Conservation (phyloP, 2,329 filamentous ascomycete genomes). For the Ophiostoma perfectum region DNA sequence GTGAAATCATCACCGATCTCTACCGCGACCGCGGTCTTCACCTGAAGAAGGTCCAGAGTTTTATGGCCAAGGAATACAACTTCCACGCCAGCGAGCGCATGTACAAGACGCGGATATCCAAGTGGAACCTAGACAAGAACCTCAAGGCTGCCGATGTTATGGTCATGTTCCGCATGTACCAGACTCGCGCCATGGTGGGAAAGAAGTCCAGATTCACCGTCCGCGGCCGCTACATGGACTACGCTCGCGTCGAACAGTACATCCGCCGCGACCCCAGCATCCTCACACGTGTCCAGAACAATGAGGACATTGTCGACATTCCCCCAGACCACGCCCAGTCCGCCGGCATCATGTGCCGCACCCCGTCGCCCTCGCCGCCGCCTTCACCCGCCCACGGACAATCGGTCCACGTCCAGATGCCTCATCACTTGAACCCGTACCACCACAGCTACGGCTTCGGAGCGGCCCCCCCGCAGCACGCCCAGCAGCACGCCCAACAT, state of each 20-base stretch:
- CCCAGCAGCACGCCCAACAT: neutral
- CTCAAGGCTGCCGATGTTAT: conserved; percentile 32
- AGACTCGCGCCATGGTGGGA: conserved; percentile 28
- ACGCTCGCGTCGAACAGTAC: conserved; percentile 31
- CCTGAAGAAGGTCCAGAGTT: conserved; percentile 30
- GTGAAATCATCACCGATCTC: conserved; percentile 29
- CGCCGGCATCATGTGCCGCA: conserved; percentile 10
- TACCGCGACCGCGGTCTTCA: conserved; percentile 30
- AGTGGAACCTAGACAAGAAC: conserved; percentile 34
- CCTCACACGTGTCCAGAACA: conserved; percentile 24
- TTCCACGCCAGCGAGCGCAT: conserved; percentile 33
- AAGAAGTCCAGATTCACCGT: conserved; percentile 30
- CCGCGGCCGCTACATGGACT: conserved; percentile 30
- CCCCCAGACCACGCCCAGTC: conserved; percentile 27
- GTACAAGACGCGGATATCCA: conserved; percentile 35
- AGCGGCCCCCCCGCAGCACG: neutral
- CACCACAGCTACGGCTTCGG: neutral
- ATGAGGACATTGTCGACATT: conserved; percentile 25
- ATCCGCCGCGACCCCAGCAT: conserved; percentile 30
- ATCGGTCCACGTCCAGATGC: neutral
- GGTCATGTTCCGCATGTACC: conserved; percentile 29
- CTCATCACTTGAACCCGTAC: neutral
- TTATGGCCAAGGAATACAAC: conserved; percentile 29
- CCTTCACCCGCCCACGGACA: neutral
- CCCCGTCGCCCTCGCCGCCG: conserved; percentile 19